These are phyloP conservation scores for Sanghuangporus sanghuang DNA, from an alignment of 1,284 basidiomycete genomes.

Conservation along the genomic window DNA sequence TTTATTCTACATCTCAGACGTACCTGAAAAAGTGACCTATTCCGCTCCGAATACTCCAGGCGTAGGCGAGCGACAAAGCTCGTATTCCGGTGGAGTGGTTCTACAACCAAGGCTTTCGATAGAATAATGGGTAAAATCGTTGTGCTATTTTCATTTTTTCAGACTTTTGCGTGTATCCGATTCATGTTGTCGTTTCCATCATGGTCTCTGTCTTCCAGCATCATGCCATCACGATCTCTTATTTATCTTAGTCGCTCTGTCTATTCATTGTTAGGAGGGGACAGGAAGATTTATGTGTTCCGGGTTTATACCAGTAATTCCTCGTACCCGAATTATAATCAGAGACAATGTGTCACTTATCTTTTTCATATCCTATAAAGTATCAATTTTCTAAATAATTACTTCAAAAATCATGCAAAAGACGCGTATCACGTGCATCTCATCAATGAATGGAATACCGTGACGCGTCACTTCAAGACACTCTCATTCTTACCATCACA, in stretches of 20 bases:
- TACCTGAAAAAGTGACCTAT: slow-evolving; percentile 44
- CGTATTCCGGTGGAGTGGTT: slow-evolving; percentile 9
- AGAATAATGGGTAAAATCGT: slow-evolving; percentile 1
- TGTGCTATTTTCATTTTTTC: background rate
- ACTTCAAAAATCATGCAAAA: background rate
- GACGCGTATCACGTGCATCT: background rate
- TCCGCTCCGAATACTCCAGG: slow-evolving; percentile 35
- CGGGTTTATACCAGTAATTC: background rate
- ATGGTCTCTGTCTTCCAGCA: background rate
- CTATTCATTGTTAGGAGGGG: background rate
- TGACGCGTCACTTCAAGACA: background rate
- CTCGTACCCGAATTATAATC: background rate
- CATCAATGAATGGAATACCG: background rate
- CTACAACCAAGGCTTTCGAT: slow-evolving; percentile 14
- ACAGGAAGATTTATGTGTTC: background rate
- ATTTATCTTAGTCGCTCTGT: background rate
- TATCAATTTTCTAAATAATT: background rate
- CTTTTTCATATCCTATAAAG: background rate
- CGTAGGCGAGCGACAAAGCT: slow-evolving; percentile 39
- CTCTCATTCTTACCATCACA: slow-evolving; percentile 16
- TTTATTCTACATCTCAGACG: slow-evolving; percentile 33
- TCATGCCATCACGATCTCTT: background rate
- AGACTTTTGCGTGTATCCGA: background rate
- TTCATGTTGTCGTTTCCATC: background rate
- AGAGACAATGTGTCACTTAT: background rate